Base-by-base conservation (phyloP, 225 moss, liverwort and hornwort genomes). In the Asterella californica region DNA sequence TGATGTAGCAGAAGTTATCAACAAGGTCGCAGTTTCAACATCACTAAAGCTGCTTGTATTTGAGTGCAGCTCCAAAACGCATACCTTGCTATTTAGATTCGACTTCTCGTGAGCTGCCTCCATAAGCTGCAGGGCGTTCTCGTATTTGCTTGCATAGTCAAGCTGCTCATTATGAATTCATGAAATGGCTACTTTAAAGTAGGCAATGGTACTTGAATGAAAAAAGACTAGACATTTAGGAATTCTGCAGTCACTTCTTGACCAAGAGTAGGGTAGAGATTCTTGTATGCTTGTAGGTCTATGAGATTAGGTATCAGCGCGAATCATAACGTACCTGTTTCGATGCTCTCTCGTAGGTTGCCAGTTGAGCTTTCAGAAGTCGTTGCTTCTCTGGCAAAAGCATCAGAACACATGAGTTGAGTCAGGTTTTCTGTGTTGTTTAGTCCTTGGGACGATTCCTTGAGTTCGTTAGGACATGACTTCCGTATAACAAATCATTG, bases 311-410 rank as follows among this genome's bases (percentile, higher is more conserved):
- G 46, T 27, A 48, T 25, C 36, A 71, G 47, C n/a, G 46, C 10
- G 46, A 48, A 27, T 15, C 9, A 50, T 47, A 34, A 45, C 78
- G 12, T 29, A 83, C 83, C 80, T 80, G 76, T 57, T 83, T 22
- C 25, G 70, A 38, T 61, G 76, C 76, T 63, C 79, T 79, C 34
- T 76, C 80, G 37, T 76, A 80, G 29, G 75, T 80, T 61, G 79
- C 76, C 38, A 76, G 62, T 53, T 80, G 80, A 50, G 62, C 69
- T 53, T 76, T 65, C 76, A 83, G 14, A 9, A 77, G 71, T 37
- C 70, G 83, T 76, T 80, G 71, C 52, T 83, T 83, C 27, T 83
- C 83, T 83, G 71, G 46, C 70, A 70, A 38, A 19, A 19, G 55
- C 30, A 52, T 52, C 34, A 15, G 24, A 53, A 55, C 10, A 21